Evolutionary conservation across 768 basidiomycete species (phyloP).

Genomic region (Pisolithus tinctorius): DNA sequence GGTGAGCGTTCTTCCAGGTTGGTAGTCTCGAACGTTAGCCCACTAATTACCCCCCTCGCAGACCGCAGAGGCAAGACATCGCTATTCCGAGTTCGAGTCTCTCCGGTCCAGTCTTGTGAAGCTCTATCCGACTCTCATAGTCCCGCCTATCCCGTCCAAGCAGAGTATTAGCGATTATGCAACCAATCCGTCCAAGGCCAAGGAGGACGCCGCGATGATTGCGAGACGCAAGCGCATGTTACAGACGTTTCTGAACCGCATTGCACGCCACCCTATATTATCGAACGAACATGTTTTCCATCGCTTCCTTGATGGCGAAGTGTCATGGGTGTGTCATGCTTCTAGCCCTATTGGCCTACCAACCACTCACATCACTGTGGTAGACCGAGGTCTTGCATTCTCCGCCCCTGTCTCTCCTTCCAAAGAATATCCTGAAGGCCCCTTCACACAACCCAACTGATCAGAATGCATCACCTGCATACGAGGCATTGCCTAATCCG

Average conservation of each 20-base stretch:
- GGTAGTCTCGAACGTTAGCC: constrained; percentile 4
- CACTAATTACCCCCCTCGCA: constrained; percentile 27
- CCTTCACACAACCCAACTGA: constrained; percentile 94
- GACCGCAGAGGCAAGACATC: constrained; percentile 77
- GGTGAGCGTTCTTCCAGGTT: constrained; percentile 37
- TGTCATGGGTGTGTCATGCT: constrained; percentile 74
- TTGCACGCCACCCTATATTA: constrained; percentile 87
- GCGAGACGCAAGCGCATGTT: constrained; percentile 89
- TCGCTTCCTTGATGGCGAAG: constrained; percentile 90
- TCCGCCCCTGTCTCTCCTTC: constrained; percentile 82
- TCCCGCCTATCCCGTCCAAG: constrained; percentile 97
- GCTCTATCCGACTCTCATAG: constrained; percentile 92
- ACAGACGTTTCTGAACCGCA: constrained; percentile 88
- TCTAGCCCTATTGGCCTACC: neutral
- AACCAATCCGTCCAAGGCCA: constrained; percentile 92
- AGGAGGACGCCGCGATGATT: constrained; percentile 91
- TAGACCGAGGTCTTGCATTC: constrained; percentile 91
- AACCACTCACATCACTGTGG: constrained; percentile 5
- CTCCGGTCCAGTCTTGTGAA: constrained; percentile 75
- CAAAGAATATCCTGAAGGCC: constrained; percentile 93
- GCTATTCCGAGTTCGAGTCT: constrained; percentile 98
- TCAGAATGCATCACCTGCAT: constrained; percentile 61
- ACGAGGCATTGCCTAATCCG: constrained; percentile 83
- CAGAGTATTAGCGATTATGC: constrained; percentile 96
- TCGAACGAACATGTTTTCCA: constrained; percentile 96